Base-by-base conservation (phyloP, 1,139 yeast genomes). In the Saccharomyces pastorianus region DNA sequence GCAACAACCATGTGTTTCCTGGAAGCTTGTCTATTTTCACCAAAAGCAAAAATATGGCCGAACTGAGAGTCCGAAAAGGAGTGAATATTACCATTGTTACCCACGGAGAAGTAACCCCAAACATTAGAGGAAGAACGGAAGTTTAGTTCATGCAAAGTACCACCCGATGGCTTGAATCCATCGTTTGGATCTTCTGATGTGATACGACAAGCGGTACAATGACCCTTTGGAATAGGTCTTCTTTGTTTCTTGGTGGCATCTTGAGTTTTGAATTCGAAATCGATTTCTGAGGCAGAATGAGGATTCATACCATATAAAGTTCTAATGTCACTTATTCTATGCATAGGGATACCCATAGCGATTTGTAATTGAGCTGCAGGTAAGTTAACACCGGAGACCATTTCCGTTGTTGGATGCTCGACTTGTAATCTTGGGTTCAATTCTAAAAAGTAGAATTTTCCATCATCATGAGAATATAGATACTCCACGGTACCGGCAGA, bases 1-100 rank as follows among this genome's bases (percentile, higher is more conserved):
- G 99, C 99, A 56, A 93, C 98, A 62, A 93, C 97, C 99, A 93
- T 93, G 69, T 95, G 96, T 72, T 93, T 90, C 76, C 99, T 87
- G 38, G 97, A 88, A 46, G 96, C 96, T 72, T 88, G 95, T 76
- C 99, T 87, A 70, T 91, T 93, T 76, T 93, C 99, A 71, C 99
- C 99, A 74, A 91, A 95, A 46, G 99, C 98, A 70, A 93, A 93
- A 62, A 93, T 93, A 72, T 93, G 99, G 70, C 99, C 99, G 68
- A 93, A 93, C 74, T 93, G 99, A 53, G 99, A 91, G 73, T 93
- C 99, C 28, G 96, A 87, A 76, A 90, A 93, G 4, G 97, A 90
- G 75, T 93, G 99, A 68, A 93, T 95, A 54, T 96, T 93, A 59
- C 98, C 96, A 72, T 89, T 95, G 73, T 88, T 90, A 65, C 95